phyloP scores from a whole-genome alignment of 441 rosid species.

The Croton laevigatus region DNA sequence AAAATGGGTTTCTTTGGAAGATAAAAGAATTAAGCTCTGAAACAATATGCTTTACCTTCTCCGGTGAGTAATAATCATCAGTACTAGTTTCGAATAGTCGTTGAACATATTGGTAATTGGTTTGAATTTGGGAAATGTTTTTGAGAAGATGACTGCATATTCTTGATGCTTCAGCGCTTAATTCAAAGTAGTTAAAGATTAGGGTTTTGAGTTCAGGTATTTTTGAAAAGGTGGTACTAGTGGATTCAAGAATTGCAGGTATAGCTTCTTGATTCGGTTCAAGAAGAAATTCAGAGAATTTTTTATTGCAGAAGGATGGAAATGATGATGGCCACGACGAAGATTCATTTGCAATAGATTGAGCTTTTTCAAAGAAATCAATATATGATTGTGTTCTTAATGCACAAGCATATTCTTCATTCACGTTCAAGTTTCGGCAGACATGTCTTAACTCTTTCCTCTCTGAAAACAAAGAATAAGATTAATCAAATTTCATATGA shows the following conservation, averaged over 20 bases:
- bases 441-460: constrained; percentile 20
- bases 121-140: constrained; percentile 28
- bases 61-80: constrained; percentile 10
- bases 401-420: constrained; percentile 39
- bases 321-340: constrained; percentile 12
- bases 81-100: constrained; percentile 19
- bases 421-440: constrained; percentile 32
- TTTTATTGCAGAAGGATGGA: constrained; percentile 21
- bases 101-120: constrained; percentile 21
- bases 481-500: neutral
- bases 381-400: constrained; percentile 43
- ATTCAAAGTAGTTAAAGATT: constrained; percentile 35
- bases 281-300: constrained; percentile 33
- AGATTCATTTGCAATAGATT: constrained; percentile 22
- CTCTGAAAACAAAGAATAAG: constrained; percentile 22
- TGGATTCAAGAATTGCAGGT: constrained; percentile 31
- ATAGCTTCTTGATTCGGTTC: constrained; percentile 42
- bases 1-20: constrained; percentile 29
- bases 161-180: constrained; percentile 41
- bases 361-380: constrained; percentile 42
- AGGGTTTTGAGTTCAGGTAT: constrained; percentile 33
- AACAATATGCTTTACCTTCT: constrained; percentile 4
- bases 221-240: constrained; percentile 22
- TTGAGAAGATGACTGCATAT: constrained; percentile 36
- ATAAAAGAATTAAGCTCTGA: constrained; percentile 23